Evolutionary conservation across 2,329 filamentous ascomycete genomes (phyloP), one percentile per base, ranked within the genome.

Genomic region (Penicillium palitans): DNA sequence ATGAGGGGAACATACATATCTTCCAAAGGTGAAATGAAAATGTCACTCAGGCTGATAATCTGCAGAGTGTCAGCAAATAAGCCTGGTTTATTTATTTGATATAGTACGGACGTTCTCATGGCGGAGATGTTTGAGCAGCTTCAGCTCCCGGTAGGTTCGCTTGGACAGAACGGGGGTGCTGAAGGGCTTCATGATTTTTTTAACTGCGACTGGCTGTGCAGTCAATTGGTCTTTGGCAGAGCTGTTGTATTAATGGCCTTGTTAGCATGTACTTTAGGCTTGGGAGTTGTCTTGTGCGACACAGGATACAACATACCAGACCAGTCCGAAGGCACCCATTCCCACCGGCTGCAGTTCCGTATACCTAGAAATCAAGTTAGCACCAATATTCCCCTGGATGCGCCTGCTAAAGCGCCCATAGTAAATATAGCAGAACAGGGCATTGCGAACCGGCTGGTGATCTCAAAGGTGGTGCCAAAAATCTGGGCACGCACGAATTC

Each of bases 121-220:
- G 74, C 88, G 88, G 61, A 99, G 82, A 74, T 99, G 95, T 83
- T 98, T 99, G 72, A 99, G 83, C 63, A 99, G 85, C 83, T 98
- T 99, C 74, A 99, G 81, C 78, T 99, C 95, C 73, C 95, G 88
- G 78, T 99, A 99, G 66, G 95, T 99, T 74, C 95, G 87, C 83
- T 99, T 99, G 59, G 95, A 95, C 48, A 99, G 84, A 59, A 99
- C 95, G 1, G 95, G 93, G n/a, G 95, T 99, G 83, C 93, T 97
- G 80, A 99, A 99, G 10, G 95, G 95, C 83, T 98, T 99, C 93
- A 99, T 98, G 74, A 99, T 99, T 86, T 99, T 99, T 86, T 99
- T 99, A 75, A 99, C 93, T 59, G 95, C 95, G 61, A 99, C 95
- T 78, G 93, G 92, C 78, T 97, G 93, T 76, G 86, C 90, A 60